Percentiles rank a stretch among this genome's conserved stretches.
Evolutionary conservation across 1,284 basidiomycete species (phyloP).

Genomic region (Rhodotorula sp.): DNA sequence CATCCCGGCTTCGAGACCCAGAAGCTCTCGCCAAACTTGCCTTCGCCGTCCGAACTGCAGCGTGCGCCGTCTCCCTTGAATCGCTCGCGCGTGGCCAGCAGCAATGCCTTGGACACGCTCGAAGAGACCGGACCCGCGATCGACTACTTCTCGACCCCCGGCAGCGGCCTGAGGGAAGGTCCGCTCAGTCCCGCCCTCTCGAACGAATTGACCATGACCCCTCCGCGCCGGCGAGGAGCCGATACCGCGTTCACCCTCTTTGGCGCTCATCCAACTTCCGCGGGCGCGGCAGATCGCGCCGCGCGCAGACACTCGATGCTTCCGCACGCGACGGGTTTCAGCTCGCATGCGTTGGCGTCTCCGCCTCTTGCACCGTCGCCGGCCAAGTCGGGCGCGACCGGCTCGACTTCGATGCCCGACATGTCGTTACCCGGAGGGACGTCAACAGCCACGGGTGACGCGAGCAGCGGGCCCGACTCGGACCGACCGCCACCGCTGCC

Average conservation of each 20-base stretch:
- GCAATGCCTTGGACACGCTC: slow-evolving; percentile 35
- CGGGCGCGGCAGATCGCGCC: background rate
- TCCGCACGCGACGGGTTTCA: slow-evolving; percentile 23
- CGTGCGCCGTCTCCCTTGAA: slow-evolving; percentile 7
- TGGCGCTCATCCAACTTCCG: slow-evolving; percentile 11
- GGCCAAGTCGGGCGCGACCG: background rate
- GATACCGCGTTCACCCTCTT: slow-evolving; percentile 24
- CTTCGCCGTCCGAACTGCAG: slow-evolving; percentile 1
- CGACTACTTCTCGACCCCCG: slow-evolving; percentile 33
- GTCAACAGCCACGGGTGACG: background rate
- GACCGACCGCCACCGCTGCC: slow-evolving; percentile 11
- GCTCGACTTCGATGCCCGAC: slow-evolving; percentile 28
- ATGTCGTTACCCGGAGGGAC: slow-evolving; percentile 6
- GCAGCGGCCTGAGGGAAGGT: slow-evolving; percentile 20
- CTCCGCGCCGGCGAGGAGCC: slow-evolving; percentile 20
- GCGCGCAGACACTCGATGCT: slow-evolving; percentile 25
- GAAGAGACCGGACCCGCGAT: slow-evolving; percentile 32
- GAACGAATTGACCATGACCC: slow-evolving; percentile 12
- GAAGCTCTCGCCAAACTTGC: slow-evolving; percentile 20
- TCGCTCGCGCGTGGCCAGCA: slow-evolving; percentile 17
- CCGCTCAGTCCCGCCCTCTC: background rate
- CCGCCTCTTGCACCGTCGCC: background rate
- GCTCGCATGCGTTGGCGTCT: background rate
- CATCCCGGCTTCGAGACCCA: slow-evolving; percentile 36
- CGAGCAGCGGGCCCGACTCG: background rate